A percentile compares a stretch with the other conserved stretches of the same genome.
Conservation (phyloP, 345 rosid species). For the Crucihimalaya himalaica region DNA sequence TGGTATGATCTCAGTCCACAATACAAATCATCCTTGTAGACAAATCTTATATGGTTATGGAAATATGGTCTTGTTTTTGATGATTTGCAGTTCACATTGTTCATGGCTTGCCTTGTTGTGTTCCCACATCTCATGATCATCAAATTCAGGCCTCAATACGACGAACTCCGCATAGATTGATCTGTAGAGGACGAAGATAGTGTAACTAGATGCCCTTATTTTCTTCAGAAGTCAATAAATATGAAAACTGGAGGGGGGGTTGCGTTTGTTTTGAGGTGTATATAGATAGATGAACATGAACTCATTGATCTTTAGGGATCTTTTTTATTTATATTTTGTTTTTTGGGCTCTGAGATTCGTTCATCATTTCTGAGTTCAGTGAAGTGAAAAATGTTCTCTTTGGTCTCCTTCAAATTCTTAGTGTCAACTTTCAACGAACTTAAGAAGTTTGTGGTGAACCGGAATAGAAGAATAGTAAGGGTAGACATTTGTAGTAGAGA, state of each 20-base stretch:
- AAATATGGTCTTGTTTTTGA: slow-evolving; percentile 1
- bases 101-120: slow-evolving; percentile 89
- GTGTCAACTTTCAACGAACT: not conserved
- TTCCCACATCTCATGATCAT: slow-evolving; percentile 74
- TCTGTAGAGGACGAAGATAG: slow-evolving; percentile 34
- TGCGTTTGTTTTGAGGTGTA: slow-evolving; percentile 18
- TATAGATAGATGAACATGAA: slow-evolving; percentile 39
- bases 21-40: not conserved
- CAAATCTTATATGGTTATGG: slow-evolving; percentile 6
- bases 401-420: not conserved
- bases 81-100: slow-evolving; percentile 81
- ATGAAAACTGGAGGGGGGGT: slow-evolving; percentile 17
- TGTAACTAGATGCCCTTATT: not conserved
- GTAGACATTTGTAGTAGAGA: not conserved
- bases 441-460: not conserved
- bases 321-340: not conserved
- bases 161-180: slow-evolving; percentile 73
- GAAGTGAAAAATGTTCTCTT: slow-evolving; percentile 15
- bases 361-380: slow-evolving; percentile 7
- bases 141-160: slow-evolving; percentile 65
- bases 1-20: slow-evolving; percentile 51
- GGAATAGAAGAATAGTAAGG: too few species aligned
- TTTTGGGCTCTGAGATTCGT: slow-evolving; percentile 18
- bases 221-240: slow-evolving; percentile 11
- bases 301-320: slow-evolving; percentile 15